Conservation (phyloP, 441 rosid species). For the Manihot esculenta region DNA sequence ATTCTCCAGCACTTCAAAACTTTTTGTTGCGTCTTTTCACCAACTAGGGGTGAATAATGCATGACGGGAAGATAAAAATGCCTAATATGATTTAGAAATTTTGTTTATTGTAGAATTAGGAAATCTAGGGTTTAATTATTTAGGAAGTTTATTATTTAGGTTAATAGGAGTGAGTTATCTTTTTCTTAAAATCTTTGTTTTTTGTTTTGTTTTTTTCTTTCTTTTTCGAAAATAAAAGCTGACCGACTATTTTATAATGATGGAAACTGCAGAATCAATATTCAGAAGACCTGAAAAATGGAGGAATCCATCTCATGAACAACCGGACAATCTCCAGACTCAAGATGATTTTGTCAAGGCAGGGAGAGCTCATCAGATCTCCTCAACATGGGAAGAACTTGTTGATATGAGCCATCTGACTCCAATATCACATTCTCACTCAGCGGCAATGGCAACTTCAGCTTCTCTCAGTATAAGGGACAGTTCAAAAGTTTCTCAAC, state of each 20-base stretch:
- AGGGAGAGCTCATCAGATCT: slow-evolving; percentile 21
- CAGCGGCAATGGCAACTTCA: slow-evolving; percentile 24
- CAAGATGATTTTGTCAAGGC: background rate
- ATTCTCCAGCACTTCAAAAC: no score
- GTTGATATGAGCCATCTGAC: slow-evolving; percentile 21
- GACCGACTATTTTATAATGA: slow-evolving; percentile 4
- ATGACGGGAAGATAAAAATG: no score
- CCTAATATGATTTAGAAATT: no score
- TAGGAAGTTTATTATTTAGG: no score
- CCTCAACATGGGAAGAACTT: slow-evolving; percentile 28
- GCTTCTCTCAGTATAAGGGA: slow-evolving; percentile 11
- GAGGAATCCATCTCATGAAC: slow-evolving; percentile 28
- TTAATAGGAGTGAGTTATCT: no score
- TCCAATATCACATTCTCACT: slow-evolving; percentile 23
- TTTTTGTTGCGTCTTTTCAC: no score
- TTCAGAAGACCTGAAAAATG: slow-evolving; percentile 19
- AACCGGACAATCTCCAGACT: slow-evolving; percentile 4
- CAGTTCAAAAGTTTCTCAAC: slow-evolving; percentile 7
- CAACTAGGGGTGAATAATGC: no score
- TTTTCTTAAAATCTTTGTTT: no score
- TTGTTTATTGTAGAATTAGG: no score
- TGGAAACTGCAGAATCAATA: slow-evolving; percentile 25
- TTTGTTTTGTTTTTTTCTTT: no score
- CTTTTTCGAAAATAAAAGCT: background rate
- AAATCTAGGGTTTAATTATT: no score